Conservation (phyloP, 108 stramenopile genomes). For the Fragilaria radians region DNA sequence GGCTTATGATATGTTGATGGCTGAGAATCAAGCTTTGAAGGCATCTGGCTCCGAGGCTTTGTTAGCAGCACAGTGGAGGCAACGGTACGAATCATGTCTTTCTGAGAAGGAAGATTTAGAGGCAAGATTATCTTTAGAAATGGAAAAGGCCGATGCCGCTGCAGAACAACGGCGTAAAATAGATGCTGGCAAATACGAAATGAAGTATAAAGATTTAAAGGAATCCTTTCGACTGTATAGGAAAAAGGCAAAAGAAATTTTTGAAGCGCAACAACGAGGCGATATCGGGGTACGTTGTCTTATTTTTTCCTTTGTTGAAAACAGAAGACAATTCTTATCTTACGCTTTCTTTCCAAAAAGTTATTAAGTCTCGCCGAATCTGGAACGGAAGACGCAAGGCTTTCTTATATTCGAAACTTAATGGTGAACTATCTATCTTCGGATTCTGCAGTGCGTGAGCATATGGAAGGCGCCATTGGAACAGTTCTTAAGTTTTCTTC, state of each 20-base stretch:
- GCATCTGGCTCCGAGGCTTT: constrained; percentile 82
- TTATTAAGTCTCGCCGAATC: constrained; percentile 31
- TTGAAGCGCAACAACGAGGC: constrained; percentile 70
- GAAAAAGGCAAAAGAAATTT: constrained; percentile 89
- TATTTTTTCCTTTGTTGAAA: no score
- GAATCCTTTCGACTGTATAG: constrained; percentile 86
- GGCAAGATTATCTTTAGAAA: constrained; percentile 45
- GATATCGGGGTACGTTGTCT: constrained; percentile 22
- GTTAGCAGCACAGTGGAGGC: constrained; percentile 88
- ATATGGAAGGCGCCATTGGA: constrained; percentile 85
- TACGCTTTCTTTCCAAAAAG: constrained; percentile 7
- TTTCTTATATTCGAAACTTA: constrained; percentile 71
- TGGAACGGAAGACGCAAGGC: constrained; percentile 55
- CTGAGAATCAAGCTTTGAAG: constrained; percentile 78
- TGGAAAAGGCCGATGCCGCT: constrained; percentile 37
- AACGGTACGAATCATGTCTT: constrained; percentile 79
- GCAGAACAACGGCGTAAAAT: constrained; percentile 26
- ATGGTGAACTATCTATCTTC: constrained; percentile 84
- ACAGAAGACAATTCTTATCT: no score
- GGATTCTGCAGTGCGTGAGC: constrained; percentile 57
- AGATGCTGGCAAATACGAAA: constrained; percentile 68
- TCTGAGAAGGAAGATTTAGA: constrained; percentile 79
- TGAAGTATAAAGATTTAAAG: constrained; percentile 84
- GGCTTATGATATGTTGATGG: constrained; percentile 72
- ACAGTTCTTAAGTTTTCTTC: constrained; percentile 78